A percentile compares a stretch with the other conserved stretches of the same genome.
Evolutionary conservation across 352 stramenopile species (phyloP).

Genomic region (Phytophthora sp.): DNA sequence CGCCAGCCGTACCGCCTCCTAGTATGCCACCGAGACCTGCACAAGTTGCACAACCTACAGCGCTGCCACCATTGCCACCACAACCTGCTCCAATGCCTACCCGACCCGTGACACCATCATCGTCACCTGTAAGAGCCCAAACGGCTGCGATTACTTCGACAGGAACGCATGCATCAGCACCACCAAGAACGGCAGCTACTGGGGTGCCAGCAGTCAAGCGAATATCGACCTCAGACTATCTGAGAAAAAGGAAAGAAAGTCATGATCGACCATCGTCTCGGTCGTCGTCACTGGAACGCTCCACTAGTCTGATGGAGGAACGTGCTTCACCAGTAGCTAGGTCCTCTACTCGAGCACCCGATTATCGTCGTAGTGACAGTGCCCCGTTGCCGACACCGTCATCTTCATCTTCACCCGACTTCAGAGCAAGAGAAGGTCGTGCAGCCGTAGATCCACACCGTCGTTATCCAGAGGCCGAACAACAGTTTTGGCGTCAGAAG

Average conservation of each 20-base stretch:
- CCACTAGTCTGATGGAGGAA: conserved; percentile 9
- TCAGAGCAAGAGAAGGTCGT: conserved; percentile 14
- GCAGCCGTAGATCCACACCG: conserved; percentile 7
- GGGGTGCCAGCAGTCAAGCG: conserved; percentile 9
- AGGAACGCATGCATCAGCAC: no score
- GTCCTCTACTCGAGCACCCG: not conserved
- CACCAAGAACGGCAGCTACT: no score
- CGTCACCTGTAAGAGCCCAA: conserved; percentile 3
- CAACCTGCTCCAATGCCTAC: not conserved
- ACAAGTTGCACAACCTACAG: conserved; percentile 7
- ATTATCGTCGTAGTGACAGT: conserved; percentile 27
- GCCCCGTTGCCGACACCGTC: conserved; percentile 15
- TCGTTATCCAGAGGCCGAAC: conserved; percentile 16
- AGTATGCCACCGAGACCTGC: no score
- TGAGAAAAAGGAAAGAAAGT: conserved; percentile 18
- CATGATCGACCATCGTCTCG: conserved; percentile 10
- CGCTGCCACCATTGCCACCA: conserved; percentile 6
- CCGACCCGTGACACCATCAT: conserved; percentile 8
- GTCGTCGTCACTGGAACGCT: conserved; percentile 27
- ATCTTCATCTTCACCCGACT: not conserved
- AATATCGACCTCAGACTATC: conserved; percentile 40
- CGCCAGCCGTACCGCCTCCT: no score
- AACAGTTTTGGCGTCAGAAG: conserved; percentile 3
- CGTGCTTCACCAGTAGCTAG: not conserved
- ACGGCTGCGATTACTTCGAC: not conserved